These are phyloP conservation scores for Coelastrella sp. DNA, from an alignment of 139 green algal species.

Conservation along the genomic window DNA sequence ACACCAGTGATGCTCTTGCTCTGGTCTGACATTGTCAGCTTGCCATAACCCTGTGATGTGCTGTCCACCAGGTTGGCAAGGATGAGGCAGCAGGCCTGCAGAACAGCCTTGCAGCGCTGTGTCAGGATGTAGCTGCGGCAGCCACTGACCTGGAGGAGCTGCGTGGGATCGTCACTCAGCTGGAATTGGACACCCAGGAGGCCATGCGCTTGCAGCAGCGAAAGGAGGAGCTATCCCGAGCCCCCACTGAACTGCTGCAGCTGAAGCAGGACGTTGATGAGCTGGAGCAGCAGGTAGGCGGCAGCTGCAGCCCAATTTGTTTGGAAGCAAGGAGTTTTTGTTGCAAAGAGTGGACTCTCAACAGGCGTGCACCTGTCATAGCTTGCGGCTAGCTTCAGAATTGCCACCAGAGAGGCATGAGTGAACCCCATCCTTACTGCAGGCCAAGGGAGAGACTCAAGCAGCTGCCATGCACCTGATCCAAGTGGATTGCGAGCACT, in stretches of 20 bases:
- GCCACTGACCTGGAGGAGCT: background rate
- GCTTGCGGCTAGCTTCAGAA: background rate
- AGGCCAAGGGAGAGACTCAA: background rate
- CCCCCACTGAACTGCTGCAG: constrained; percentile 19
- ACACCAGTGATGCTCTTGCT: too few relatives aligned
- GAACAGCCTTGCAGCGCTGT: background rate
- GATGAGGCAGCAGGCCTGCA: background rate
- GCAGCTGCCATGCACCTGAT: background rate
- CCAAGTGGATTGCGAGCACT: background rate
- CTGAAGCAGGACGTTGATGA: background rate
- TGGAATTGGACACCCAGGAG: constrained; percentile 1
- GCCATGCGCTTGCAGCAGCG: constrained; percentile 13
- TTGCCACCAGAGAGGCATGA: background rate
- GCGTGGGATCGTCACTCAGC: background rate
- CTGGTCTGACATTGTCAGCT: too few relatives aligned
- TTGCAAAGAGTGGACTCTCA: background rate
- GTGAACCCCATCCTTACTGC: background rate
- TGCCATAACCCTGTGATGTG: too few relatives aligned
- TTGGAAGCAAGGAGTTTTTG: background rate
- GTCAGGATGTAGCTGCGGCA: background rate
- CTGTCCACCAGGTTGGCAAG: background rate
- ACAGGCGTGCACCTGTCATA: background rate
- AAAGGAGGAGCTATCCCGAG: background rate
- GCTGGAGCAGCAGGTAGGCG: background rate
- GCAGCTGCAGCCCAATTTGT: constrained; percentile 6